These are phyloP conservation scores for Trametes maxima DNA, from an alignment of 768 basidiomycete species.

Conservation along the genomic window DNA sequence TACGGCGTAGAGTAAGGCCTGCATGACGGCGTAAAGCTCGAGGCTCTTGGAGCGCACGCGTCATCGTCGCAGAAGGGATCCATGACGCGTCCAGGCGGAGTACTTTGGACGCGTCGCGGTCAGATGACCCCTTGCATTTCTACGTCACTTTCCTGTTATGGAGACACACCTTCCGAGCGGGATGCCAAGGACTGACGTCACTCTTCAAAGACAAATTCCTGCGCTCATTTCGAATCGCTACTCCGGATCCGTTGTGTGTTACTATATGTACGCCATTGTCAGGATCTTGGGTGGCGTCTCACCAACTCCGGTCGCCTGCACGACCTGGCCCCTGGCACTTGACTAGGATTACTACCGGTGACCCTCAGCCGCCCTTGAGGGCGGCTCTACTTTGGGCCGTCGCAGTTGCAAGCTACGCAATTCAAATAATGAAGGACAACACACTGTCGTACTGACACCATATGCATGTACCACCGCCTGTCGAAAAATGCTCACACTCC, in stretches of 20 bases:
- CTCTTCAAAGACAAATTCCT: neutral
- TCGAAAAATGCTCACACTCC: too few species aligned
- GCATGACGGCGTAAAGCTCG: slow-evolving; percentile 1
- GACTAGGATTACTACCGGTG: too few species aligned
- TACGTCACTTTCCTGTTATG: slow-evolving; percentile 2
- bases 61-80: neutral
- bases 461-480: too few species aligned
- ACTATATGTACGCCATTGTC: neutral
- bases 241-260: neutral
- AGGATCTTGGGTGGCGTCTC: neutral
- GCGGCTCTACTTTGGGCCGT: too few species aligned
- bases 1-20: neutral
- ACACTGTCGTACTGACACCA: too few species aligned
- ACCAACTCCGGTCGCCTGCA: too few species aligned
- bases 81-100: neutral
- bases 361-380: too few species aligned
- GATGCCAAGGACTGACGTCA: slow-evolving; percentile 11
- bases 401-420: too few species aligned
- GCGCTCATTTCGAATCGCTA: neutral
- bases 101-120: slow-evolving; percentile 6
- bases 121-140: slow-evolving; percentile 5
- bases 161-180: neutral
- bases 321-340: too few species aligned
- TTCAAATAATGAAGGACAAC: too few species aligned
- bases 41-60: neutral